Conservation (phyloP, 31 red algal genomes). For the Asparagopsis taxiformis region DNA sequence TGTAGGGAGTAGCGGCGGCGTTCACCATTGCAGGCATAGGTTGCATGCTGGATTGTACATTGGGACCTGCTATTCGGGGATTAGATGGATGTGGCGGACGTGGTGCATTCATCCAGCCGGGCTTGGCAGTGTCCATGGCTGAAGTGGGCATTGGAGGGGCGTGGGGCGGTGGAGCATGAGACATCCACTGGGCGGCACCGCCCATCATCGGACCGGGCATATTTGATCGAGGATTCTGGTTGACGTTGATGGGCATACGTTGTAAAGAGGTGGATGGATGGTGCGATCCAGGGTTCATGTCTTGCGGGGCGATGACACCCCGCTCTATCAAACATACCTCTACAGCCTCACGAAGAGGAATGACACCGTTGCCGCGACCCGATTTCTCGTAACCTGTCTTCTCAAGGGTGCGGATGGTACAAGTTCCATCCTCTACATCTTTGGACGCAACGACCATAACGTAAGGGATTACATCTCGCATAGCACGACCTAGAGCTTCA, state of each 20-base stretch:
- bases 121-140: constrained; percentile 6
- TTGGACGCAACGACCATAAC: constrained; percentile 82
- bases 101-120: constrained; percentile 23
- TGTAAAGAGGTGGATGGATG: background rate
- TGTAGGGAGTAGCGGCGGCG: too few species aligned
- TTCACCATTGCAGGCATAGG: too few species aligned
- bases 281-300: constrained; percentile 6
- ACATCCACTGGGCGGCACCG: background rate
- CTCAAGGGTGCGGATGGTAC: constrained; percentile 87
- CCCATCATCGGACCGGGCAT: background rate
- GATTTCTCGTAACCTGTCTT: constrained; percentile 87
- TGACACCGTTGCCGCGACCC: constrained; percentile 67
- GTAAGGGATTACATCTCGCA: constrained; percentile 73
- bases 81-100: constrained; percentile 23
- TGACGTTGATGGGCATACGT: constrained; percentile 1
- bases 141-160: too few species aligned
- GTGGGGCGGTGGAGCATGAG: background rate
- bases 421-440: constrained; percentile 75
- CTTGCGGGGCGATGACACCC: constrained; percentile 37
- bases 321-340: constrained; percentile 83
- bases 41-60: too few species aligned
- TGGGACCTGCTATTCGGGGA: background rate
- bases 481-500: constrained; percentile 66
- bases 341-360: constrained; percentile 80
- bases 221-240: background rate